phyloP scores from a whole-genome alignment of 805 yeast genomes.

The Starmera caribaea region DNA sequence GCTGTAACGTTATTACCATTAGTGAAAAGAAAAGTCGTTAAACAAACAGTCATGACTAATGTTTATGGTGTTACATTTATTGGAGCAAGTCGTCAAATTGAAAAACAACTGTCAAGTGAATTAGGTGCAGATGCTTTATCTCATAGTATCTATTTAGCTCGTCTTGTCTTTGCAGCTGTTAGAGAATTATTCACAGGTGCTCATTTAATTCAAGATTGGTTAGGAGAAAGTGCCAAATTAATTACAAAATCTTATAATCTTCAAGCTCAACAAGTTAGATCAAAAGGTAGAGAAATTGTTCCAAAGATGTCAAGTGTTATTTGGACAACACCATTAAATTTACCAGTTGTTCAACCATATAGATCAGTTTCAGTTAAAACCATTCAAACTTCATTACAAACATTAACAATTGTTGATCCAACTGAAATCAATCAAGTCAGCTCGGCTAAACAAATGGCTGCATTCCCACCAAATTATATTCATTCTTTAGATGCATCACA shows the following conservation, averaged over 20 bases:
- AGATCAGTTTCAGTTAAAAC: conserved; percentile 56
- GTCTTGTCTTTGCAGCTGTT: conserved; percentile 72
- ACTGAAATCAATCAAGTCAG: conserved; percentile 74
- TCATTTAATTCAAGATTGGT: conserved; percentile 93
- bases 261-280: too few species aligned
- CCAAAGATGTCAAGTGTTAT: conserved; percentile 67
- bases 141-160: conserved; percentile 57
- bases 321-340: conserved; percentile 95
- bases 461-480: conserved; percentile 91
- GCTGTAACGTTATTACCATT: conserved; percentile 31
- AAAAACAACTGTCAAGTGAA: conserved; percentile 59
- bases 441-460: conserved; percentile 81
- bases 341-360: conserved; percentile 97
- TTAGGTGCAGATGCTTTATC: conserved; percentile 30
- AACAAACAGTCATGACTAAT: conserved; percentile 97
- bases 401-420: conserved; percentile 85
- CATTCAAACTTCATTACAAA: conserved; percentile 76
- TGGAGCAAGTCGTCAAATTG: conserved; percentile 88
- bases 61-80: conserved; percentile 94
- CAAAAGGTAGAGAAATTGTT: too few species aligned
- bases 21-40: conserved; percentile 79
- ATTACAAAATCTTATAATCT: conserved; percentile 71
- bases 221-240: conserved; percentile 74
- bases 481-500: conserved; percentile 97
- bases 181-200: conserved; percentile 86